Base-by-base conservation (phyloP, 768 basidiomycete species). In the Pleurotus pulmonarius region DNA sequence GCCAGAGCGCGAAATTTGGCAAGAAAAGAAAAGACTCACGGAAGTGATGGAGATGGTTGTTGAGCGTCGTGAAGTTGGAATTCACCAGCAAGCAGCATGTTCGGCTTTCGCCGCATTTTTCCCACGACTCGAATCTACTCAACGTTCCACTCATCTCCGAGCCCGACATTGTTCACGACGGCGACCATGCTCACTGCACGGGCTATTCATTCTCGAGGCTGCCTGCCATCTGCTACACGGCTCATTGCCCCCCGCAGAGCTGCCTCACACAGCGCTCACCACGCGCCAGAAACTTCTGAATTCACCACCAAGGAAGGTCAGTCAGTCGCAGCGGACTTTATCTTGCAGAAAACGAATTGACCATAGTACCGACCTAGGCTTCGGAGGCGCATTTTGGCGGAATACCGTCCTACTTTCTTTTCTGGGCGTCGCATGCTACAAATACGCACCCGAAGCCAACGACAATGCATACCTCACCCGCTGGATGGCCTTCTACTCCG, bases 321-420 rank as follows among this genome's bases (percentile, higher is more conserved):
- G 89, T 86, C 56, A 52, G 78, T 61, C n/a, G 24, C 26, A 34
- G 12, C 11, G 2, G 41, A 44, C 41, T 44, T 44, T 5, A 18
- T 26, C n/a, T n/a, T 34, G 56, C 48, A 20, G 9, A 39, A 26
- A 37, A 26, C 26, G 18, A 53, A 26, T 54, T 34, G 11, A 53
- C 41, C 48, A 25, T 43, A 53, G 34, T 41, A 4, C 55, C 26
- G 24, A 15, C 29, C 15, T 57, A 88, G 91, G 79, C 26, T 92
- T 92, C 66, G 69, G 72, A 24, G 81, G 79, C 29, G 73, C 83
- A 18, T 79, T 87, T 65, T 92, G 90, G 90, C 74, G 83, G 38
- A 85, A 84, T 58, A 79, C 82, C 2, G 61, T 86, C 39, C 58
- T 89, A 20, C 69, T 76, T 20, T 75, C 81, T 12, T 56, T 85